These are phyloP conservation scores for Colletotrichum cordylinicola DNA, from an alignment of 2,329 filamentous ascomycete genomes.

Conservation along the genomic window DNA sequence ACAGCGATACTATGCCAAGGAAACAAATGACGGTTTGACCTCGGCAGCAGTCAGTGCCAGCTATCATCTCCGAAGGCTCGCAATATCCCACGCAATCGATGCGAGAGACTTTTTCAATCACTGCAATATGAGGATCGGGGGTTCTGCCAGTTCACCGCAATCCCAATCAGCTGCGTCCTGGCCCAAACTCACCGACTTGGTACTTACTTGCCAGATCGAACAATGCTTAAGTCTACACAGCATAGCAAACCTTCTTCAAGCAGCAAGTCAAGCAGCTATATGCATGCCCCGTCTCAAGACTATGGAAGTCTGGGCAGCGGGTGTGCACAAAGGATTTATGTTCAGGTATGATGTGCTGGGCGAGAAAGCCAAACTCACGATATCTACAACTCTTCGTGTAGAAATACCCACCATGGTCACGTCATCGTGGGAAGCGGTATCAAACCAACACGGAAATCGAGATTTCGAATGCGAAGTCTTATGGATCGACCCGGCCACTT, in stretches of 20 bases:
- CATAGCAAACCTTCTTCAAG: not conserved
- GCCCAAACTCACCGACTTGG: not conserved
- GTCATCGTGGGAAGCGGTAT: not conserved
- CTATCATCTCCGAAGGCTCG: not conserved
- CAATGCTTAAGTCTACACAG: not conserved
- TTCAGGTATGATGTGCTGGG: not conserved
- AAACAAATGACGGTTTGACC: not conserved
- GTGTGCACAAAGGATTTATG: not conserved
- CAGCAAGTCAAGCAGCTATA: not conserved
- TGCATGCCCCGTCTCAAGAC: not conserved
- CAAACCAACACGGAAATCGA: not conserved
- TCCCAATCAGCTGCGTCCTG: not conserved
- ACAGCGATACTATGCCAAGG: not conserved
- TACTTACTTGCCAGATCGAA: not conserved
- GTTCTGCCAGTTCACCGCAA: not conserved
- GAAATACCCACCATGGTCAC: not conserved
- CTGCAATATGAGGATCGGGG: rapidly evolving
- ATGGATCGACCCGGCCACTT: not conserved
- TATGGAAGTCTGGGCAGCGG: not conserved
- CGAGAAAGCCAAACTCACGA: not conserved
- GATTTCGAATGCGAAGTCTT: not conserved
- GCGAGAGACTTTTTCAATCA: not conserved
- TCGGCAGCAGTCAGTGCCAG: not conserved
- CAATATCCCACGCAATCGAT: not conserved
- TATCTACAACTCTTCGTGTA: not conserved